A percentile compares a stretch with the other conserved stretches of the same genome.
Evolutionary conservation across 2,329 filamentous ascomycete species (phyloP).

Genomic region (Thyridium curvatum): DNA sequence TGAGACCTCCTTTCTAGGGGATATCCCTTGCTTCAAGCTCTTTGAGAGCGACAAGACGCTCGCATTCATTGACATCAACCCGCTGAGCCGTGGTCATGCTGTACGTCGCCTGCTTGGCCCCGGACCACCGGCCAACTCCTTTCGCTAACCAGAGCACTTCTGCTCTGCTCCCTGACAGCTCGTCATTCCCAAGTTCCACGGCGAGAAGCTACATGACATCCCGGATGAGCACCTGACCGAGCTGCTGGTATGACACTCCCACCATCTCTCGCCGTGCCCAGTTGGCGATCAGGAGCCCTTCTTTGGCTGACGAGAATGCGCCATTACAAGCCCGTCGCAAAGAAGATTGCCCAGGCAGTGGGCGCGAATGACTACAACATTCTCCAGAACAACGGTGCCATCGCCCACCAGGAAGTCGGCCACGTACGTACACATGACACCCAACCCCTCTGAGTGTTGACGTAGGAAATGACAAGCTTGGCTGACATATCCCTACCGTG

Average conservation of each 20-base stretch:
- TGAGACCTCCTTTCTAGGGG: slow-evolving; percentile 48
- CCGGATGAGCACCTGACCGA: slow-evolving; percentile 82
- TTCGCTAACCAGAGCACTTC: slow-evolving; percentile 1
- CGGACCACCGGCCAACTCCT: neutral
- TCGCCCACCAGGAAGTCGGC: slow-evolving; percentile 88
- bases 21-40: slow-evolving; percentile 95
- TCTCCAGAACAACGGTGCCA: slow-evolving; percentile 88
- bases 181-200: slow-evolving; percentile 93
- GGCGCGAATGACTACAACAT: slow-evolving; percentile 84
- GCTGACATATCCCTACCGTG: too few species aligned
- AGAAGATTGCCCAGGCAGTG: slow-evolving; percentile 75
- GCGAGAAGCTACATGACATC: slow-evolving; percentile 84
- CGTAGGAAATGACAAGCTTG: too few species aligned
- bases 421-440: slow-evolving; percentile 57
- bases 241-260: slow-evolving; percentile 60
- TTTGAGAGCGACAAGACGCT: slow-evolving; percentile 90
- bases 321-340: slow-evolving; percentile 67
- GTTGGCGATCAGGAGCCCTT: too few species aligned
- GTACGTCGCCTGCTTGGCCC: slow-evolving; percentile 43
- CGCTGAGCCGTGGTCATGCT: slow-evolving; percentile 80
- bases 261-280: too few species aligned
- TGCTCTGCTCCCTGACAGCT: slow-evolving; percentile 54
- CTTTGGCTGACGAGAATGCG: too few species aligned
- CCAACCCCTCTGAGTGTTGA: too few species aligned
- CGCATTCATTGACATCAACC: slow-evolving; percentile 94